Base-by-base conservation (phyloP, 2,329 filamentous ascomycete species). In the Aspergillus persii region DNA sequence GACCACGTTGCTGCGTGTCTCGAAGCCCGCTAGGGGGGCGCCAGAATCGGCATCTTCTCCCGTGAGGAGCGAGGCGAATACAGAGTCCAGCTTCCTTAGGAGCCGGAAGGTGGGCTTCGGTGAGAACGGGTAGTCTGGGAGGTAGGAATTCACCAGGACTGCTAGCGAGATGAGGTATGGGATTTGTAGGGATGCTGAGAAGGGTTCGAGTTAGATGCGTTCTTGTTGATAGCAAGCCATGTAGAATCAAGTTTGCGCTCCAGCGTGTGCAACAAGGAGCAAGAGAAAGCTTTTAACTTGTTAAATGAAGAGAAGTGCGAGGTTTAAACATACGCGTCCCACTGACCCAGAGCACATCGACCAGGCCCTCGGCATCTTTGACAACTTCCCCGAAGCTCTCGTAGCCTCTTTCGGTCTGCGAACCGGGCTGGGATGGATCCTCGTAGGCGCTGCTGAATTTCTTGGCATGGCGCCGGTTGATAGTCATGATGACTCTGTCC, bases 291-390 rank as follows among this genome's bases (percentile, higher is more conserved):
- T 23, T 23, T 23, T 23, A 23, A 23, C 18, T 23, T 23, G 18
- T 23, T 36, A 50, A 56, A 47, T 26, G 3, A 27, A 11, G 27
- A 30, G 47, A 33, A 26, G 36, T 12, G 12, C 11, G 48, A 51
- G 23, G 29, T n/a, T 11, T 15, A 53, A 31, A 81, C 90, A 72
- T 81, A 92, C 92, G 92, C 26, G 93, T 96, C 8, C 90, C 91
- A 31, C 88, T 91, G 26, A 91, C 84, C 94, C 94, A 98, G 4
- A 96, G 77, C 7, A 96, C 84, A 73, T 96, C 89, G 15, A 96
- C 77, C 11, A 96, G 72, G 5, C 82, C 81, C 57, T 93, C 89
- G 0, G 96, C 75, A 69, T 96, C 92, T 58, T 80, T 84, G 56
- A 86, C 91, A 4, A 92, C 84, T 69, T 93, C 88, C 53, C 79